Conservation (phyloP, 805 yeast species). For the Lachancea quebecensis region DNA sequence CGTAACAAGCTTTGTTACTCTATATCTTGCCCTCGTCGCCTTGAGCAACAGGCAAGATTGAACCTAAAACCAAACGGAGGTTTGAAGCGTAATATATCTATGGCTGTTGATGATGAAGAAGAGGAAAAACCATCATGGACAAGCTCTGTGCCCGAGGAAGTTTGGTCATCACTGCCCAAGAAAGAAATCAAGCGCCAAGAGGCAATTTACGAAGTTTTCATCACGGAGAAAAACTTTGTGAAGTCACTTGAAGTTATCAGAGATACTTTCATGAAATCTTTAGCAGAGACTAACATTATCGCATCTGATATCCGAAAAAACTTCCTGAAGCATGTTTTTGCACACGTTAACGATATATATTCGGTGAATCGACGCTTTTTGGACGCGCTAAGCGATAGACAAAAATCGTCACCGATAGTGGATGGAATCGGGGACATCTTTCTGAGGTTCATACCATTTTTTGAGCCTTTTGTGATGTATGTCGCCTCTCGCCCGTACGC, state of each 20-base stretch:
- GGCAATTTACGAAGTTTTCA: constrained; percentile 85
- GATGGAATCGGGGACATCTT: constrained; percentile 83
- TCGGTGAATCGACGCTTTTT: constrained; percentile 78
- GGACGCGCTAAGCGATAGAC: constrained; percentile 82
- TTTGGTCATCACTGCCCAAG: constrained; percentile 73
- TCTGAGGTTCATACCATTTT: constrained; percentile 72
- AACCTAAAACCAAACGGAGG: constrained; percentile 87
- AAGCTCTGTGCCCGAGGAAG: constrained; percentile 74
- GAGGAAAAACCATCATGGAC: constrained; percentile 89
- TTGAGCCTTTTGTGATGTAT: constrained; percentile 88
- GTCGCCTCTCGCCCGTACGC: constrained; percentile 96
- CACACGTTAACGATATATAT: constrained; percentile 81
- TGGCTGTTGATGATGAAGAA: constrained; percentile 37
- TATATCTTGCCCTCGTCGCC: constrained; percentile 90
- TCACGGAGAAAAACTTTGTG: constrained; percentile 91
- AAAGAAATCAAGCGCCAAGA: constrained; percentile 90
- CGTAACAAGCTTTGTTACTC: constrained; percentile 84
- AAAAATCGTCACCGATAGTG: constrained; percentile 77
- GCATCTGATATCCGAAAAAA: constrained; percentile 86
- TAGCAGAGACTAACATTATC: constrained; percentile 78
- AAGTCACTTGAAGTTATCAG: constrained; percentile 89
- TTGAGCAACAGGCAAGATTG: constrained; percentile 91
- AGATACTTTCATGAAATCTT: constrained; percentile 89
- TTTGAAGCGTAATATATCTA: constrained; percentile 51
- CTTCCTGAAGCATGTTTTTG: constrained; percentile 85